Base-by-base conservation (phyloP, 495 filamentous ascomycete species). In the Talaromyces liani region DNA sequence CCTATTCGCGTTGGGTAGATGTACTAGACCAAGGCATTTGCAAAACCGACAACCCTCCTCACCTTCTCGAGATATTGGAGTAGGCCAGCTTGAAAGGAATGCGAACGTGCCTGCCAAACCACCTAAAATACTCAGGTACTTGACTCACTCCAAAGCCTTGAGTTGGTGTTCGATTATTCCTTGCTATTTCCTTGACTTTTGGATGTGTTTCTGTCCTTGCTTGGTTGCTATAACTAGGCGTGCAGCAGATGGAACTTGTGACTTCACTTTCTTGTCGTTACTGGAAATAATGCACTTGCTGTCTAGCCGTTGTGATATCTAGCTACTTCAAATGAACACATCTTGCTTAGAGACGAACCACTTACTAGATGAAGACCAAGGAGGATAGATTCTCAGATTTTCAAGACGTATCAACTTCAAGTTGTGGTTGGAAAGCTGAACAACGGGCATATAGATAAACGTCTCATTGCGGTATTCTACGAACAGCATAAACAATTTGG, bases 401-500 rank as follows among this genome's bases (percentile, higher is more conserved):
- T 7, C 31, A 33, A 47, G n/a, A 18, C 41, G 41, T 47, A 47
- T 47, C 41, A 18, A 6, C 9, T 24, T 47, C 41, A 18, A 47
- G 41, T 18, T 9, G 41, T 8, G 34, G 34, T 14, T 12, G 16
- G 16, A 51, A 51, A 51, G n/a, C 47, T 7, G 6, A 51, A 51
- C 31, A 20, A 49, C 41, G 4, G 4, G 45, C n/a, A 49, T 49
- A 16, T 41, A 41, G 12, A 16, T 41, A 14, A 14, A 41, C 5
- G 36, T 33, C 6, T n/a, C 7, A 31, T 51, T 24, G 27, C 58
- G 57, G 20, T 27, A 54, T 70, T 75, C 71, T 77, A 76, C 72
- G 72, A 71, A 73, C 72, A 68, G 73, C 74, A 73, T 54, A 18
- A 54, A 22, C 22, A 36, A 27, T 6, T 34, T 45, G 20, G 27